Conservation (phyloP, 225 moss, liverwort and hornwort genomes). For the Thuidium tamariscinum region DNA sequence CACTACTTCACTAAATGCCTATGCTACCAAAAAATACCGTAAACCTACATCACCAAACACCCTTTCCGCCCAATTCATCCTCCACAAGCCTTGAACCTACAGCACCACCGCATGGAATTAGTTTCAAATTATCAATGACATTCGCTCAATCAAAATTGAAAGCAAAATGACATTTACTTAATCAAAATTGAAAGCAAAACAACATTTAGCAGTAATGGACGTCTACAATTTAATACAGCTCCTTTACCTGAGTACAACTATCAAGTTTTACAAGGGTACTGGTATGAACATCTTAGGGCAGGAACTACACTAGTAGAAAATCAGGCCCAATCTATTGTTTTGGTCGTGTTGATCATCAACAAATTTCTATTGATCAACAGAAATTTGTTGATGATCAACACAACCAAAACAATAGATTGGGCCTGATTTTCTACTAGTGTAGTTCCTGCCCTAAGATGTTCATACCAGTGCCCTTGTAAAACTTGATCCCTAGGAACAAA, state of each 20-base stretch:
- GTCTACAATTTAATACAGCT: too few species aligned
- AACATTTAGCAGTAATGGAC: background rate
- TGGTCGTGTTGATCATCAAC: too few species aligned
- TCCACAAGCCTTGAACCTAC: background rate
- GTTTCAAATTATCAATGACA: background rate
- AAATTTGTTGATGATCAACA: too few species aligned
- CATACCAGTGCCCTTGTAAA: background rate
- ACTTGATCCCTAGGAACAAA: background rate
- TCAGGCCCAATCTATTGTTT: background rate
- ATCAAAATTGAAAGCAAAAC: background rate
- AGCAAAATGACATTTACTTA: too few species aligned
- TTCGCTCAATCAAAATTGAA: background rate
- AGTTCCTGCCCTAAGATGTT: background rate
- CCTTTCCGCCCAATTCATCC: too few species aligned
- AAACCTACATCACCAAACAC: too few species aligned
- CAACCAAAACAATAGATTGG: background rate
- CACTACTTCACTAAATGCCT: background rate
- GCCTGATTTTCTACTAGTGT: background rate
- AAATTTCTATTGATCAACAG: too few species aligned
- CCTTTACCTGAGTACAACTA: background rate
- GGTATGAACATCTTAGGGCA: background rate
- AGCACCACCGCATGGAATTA: rapidly evolving
- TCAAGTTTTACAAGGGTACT: background rate
- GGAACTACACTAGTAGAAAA: background rate
- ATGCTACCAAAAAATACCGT: too few species aligned